Evolutionary conservation across 176 grass and related monocot genomes (phyloP), one percentile per base, ranked within the genome.

Genomic region (Tuctoria greenei): DNA sequence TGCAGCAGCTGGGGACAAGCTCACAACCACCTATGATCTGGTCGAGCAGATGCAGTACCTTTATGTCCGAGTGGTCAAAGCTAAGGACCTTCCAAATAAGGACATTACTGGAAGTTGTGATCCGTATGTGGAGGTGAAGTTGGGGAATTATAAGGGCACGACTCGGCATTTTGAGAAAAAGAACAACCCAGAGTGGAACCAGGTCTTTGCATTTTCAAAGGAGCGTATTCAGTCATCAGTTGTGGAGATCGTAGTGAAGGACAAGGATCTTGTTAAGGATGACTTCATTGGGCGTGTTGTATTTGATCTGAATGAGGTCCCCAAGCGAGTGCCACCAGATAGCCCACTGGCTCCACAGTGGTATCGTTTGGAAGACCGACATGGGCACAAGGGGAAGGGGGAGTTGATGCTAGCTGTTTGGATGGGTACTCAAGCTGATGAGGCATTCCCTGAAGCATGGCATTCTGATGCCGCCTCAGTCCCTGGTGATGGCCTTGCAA

Each of bases 1-100:
- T 15, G 28, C 66, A 68, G 79, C 85, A 77, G 59, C 69, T 13
- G 88, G 88, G 64, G 89, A 91, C 68, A 91, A 91, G 68, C 89
- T 78, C 77, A 91, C 89, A 0, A 87, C 77, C 68, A 91, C 89
- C 40, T 91, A 91, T 81, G 89, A 91, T 40, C 73, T 91, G 62
- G 89, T 91, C 31, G 89, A 91, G 73, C 89, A 91, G 81, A 91
- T 91, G 89, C 89, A 91, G 25, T 91, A 91, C 73, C 89, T 91
- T 17, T 91, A 91, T 64, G 89, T 91, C 46, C 77, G 89, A 46
- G 89, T 91, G 13, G 89, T 91, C 38, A 91, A 91, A 78, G 89
- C 85, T 0, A 91, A 81, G 61, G 89, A 91, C 16, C 89, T 91
- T 61, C 84, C 89, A 25, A 60, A 42, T 20, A 91, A 82, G 74